These are phyloP conservation scores for Cytospora piceae DNA, from an alignment of 2,329 filamentous ascomycete genomes.

Conservation along the genomic window DNA sequence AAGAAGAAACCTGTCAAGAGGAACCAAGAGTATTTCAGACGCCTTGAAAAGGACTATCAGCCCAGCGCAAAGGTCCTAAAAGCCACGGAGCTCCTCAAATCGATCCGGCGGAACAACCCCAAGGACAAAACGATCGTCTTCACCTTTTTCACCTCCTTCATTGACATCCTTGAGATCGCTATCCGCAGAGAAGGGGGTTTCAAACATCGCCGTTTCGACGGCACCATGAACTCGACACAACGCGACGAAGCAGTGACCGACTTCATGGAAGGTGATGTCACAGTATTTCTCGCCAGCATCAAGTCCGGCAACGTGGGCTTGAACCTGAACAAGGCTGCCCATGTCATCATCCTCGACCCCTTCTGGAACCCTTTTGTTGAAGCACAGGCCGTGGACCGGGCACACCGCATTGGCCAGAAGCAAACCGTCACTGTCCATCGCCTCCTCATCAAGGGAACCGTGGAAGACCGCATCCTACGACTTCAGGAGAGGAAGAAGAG, in stretches of 20 bases:
- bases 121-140: no score
- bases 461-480: constrained; percentile 80
- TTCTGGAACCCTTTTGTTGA: constrained; percentile 93
- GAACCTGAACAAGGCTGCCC: constrained; percentile 77
- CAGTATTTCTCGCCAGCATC: constrained; percentile 73
- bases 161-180: no score
- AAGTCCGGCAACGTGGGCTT: constrained; percentile 81
- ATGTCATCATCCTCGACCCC: constrained; percentile 84
- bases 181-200: no score
- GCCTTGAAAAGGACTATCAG: no score
- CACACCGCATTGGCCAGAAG: constrained; percentile 80
- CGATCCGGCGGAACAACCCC: no score
- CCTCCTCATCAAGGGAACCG: constrained; percentile 71
- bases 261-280: constrained; percentile 60
- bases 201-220: no score
- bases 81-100: no score
- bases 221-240: not conserved
- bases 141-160: no score
- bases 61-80: no score
- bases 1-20: no score
- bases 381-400: constrained; percentile 84
- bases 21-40: no score
- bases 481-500: constrained; percentile 77
- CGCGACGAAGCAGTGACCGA: constrained; percentile 67
- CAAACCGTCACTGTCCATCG: constrained; percentile 75